Evolutionary conservation across 2,329 filamentous ascomycete genomes (phyloP).

Genomic region (Ceratocystis ficicola): DNA sequence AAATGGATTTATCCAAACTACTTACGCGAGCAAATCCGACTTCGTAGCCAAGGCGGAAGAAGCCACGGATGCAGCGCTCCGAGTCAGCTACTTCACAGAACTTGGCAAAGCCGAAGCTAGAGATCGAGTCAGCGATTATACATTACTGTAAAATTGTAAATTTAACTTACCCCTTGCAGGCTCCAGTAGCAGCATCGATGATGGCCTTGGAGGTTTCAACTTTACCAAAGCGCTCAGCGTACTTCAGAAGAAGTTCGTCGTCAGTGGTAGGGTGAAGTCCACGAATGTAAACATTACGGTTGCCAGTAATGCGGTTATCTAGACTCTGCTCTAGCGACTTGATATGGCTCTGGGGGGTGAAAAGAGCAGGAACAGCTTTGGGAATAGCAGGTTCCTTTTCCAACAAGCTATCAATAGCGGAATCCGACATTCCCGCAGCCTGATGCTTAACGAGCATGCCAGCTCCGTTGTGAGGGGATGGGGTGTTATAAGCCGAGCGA

Average conservation of each 20-base stretch:
- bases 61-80: slow-evolving; percentile 90
- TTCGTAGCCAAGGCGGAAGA: slow-evolving; percentile 89
- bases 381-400: slow-evolving; percentile 74
- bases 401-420: slow-evolving; percentile 51
- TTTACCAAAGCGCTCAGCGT: slow-evolving; percentile 76
- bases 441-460: slow-evolving; percentile 35
- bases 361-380: slow-evolving; percentile 76
- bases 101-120: slow-evolving; percentile 92
- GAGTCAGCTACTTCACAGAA: slow-evolving; percentile 80
- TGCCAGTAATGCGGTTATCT: slow-evolving; percentile 79
- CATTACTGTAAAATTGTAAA: background rate
- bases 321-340: slow-evolving; percentile 89
- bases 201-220: slow-evolving; percentile 98
- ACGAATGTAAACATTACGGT: slow-evolving; percentile 96
- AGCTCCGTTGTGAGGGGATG: slow-evolving; percentile 50
- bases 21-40: slow-evolving; percentile 87
- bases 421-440: slow-evolving; percentile 33
- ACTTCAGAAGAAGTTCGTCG: slow-evolving; percentile 72
- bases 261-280: slow-evolving; percentile 92
- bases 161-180: slow-evolving; percentile 77
- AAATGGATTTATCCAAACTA: slow-evolving; percentile 22
- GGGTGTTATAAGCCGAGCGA: slow-evolving; percentile 53
- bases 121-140: background rate
- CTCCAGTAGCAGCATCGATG: slow-evolving; percentile 82
- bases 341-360: slow-evolving; percentile 70